These are phyloP conservation scores for Akebia trifoliata DNA, from an alignment of 164 flowering plant genomes.

Conservation along the genomic window DNA sequence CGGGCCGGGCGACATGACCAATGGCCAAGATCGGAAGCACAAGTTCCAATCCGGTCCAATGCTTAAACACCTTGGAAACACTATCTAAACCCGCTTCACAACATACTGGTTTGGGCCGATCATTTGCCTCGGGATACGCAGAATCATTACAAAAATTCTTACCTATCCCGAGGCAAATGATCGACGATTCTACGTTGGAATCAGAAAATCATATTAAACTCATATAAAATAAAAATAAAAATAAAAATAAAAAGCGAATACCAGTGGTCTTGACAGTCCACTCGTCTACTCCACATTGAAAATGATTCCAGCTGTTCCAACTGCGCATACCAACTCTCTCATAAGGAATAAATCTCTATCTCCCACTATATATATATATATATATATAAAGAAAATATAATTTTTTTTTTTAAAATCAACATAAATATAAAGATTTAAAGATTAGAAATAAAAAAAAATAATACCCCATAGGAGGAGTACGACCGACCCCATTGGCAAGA, in stretches of 20 bases:
- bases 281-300: constrained; percentile 35
- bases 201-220: not conserved
- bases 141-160: no score
- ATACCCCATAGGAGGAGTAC: constrained; percentile 51
- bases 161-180: no score
- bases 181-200: no score
- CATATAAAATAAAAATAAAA: not conserved
- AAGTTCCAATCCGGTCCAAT: no score
- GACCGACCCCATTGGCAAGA: constrained; percentile 38
- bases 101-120: no score
- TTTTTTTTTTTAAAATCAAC: not conserved
- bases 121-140: no score
- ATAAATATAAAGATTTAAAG: not conserved
- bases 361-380: not conserved
- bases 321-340: constrained; percentile 15
- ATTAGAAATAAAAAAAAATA: not conserved
- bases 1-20: no score
- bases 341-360: not conserved
- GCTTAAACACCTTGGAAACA: no score
- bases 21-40: no score
- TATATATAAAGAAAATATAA: not conserved
- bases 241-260: not conserved
- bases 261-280: constrained; percentile 30
- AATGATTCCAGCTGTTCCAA: constrained; percentile 54
- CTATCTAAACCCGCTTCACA: no score